Evolutionary conservation across 176 grass and related monocot genomes (phyloP), one percentile per base, ranked within the genome.

Genomic region (Melocanna baccifera): DNA sequence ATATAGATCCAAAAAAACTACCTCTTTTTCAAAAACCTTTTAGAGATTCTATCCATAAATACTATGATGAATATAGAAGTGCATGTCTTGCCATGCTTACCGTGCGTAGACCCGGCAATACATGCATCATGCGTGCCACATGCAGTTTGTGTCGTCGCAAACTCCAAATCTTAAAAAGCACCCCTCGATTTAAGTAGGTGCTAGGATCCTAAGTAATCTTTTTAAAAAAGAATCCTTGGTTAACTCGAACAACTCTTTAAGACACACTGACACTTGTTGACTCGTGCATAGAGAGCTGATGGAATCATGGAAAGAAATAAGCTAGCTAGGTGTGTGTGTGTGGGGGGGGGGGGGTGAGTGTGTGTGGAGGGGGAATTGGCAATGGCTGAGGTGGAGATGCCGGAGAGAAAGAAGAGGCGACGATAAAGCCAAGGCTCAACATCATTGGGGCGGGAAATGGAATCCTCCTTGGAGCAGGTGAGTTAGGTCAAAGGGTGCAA

Each of bases 121-220:
- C 52, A 57, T 10, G 55, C 55, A 22, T 9, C 53, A 20, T 20
- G 2, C n/a, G 13, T 18, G 28, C 28, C 1, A 41, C 25, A 6
- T 41, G 37, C 23, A 63, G 70, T 81, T 82, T 66, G 83, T 82
- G 74, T 65, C 83, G 83, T 86, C 72, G 78, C 78, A 43, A 32
- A 82, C 78, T 90, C 71, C 63, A 81, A 69, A 77, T 75, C 45
- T 11, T 13, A 12, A 16, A 62, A 55, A 22, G 23, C 36, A 20
- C 8, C 8, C 69, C 56, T 62, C 42, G 26, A 23, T 47, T 8
- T 43, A 45, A 32, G 52, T 58, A 66, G 13, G 3, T 76, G 80
- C 56, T 22, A 10, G 9, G 20, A 42, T 71, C 65, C 32, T 63
- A 36, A 51, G 28, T 28, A 53, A 50, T 23, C 22, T 23, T 22